Percentiles rank a stretch among this genome's conserved stretches.
Conservation (phyloP, 2,329 filamentous ascomycete species). For the Lachnum nothofagi region DNA sequence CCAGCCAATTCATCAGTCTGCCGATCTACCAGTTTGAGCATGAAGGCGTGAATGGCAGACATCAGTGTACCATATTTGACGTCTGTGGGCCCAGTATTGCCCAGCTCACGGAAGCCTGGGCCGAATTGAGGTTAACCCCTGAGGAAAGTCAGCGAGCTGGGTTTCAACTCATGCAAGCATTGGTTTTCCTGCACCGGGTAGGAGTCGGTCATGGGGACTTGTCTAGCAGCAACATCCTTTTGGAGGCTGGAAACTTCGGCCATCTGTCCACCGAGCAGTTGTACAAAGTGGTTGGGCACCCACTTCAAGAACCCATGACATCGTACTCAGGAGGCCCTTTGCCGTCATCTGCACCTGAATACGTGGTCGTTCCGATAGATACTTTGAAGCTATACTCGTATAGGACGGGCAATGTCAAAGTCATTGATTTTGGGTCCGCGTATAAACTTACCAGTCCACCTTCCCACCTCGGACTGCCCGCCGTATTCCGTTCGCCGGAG, state of each 20-base stretch:
- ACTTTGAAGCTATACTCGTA: neutral
- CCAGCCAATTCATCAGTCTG: neutral
- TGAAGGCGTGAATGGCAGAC: conserved; percentile 40
- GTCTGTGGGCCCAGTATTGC: conserved; percentile 6
- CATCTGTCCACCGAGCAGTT: neutral
- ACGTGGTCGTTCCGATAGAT: neutral
- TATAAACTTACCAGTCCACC: neutral
- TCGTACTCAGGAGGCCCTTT: neutral
- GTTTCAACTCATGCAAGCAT: neutral
- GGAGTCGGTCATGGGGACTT: conserved; percentile 8
- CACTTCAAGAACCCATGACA: neutral
- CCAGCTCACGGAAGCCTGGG: neutral
- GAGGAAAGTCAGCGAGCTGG: neutral
- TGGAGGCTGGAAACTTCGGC: conserved; percentile 1
- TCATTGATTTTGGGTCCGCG: conserved; percentile 6
- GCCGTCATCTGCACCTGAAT: neutral
- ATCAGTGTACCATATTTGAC: conserved; percentile 39
- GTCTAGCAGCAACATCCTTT: conserved; percentile 4
- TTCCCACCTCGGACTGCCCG: neutral
- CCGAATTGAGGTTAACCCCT: neutral
- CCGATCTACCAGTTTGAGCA: conserved; percentile 2
- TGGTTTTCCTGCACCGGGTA: neutral
- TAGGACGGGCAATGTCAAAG: conserved; percentile 10
- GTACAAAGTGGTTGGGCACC: neutral
- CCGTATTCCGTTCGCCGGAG: neutral